phyloP scores from a whole-genome alignment of 139 green algal genomes.

The Microglena sp. region DNA sequence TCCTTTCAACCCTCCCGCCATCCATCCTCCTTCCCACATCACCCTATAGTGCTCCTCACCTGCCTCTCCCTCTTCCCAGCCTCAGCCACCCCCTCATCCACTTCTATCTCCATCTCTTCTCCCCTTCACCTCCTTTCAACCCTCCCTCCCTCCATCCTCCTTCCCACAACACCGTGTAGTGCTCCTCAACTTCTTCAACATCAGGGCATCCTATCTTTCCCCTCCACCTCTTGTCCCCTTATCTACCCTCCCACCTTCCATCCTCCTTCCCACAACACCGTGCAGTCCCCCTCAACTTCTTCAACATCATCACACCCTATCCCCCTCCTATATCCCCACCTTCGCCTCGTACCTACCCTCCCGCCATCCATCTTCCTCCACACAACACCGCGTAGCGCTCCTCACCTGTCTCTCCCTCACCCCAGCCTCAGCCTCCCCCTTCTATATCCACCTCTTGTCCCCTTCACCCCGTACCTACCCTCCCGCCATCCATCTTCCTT shows the following conservation, averaged over 20 bases:
- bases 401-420: neutral
- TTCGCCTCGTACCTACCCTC: too few relatives aligned
- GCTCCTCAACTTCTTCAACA: too few relatives aligned
- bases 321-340: too few relatives aligned
- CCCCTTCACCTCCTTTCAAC: neutral
- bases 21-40: neutral
- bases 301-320: too few relatives aligned
- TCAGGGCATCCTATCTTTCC: too few relatives aligned
- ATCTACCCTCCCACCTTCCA: too few relatives aligned
- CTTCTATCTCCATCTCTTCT: neutral
- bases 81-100: neutral
- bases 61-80: neutral
- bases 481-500: neutral
- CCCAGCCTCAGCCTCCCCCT: too few relatives aligned
- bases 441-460: neutral
- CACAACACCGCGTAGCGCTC: too few relatives aligned
- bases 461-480: neutral
- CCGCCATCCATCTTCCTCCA: too few relatives aligned
- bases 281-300: too few relatives aligned
- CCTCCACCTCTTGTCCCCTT: too few relatives aligned
- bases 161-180: neutral
- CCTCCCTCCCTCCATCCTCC: neutral
- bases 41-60: neutral
- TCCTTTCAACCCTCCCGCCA: neutral
- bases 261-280: too few relatives aligned